These are phyloP conservation scores for Coleophoma crateriformis DNA, from an alignment of 2,329 filamentous ascomycete genomes.

Conservation along the genomic window DNA sequence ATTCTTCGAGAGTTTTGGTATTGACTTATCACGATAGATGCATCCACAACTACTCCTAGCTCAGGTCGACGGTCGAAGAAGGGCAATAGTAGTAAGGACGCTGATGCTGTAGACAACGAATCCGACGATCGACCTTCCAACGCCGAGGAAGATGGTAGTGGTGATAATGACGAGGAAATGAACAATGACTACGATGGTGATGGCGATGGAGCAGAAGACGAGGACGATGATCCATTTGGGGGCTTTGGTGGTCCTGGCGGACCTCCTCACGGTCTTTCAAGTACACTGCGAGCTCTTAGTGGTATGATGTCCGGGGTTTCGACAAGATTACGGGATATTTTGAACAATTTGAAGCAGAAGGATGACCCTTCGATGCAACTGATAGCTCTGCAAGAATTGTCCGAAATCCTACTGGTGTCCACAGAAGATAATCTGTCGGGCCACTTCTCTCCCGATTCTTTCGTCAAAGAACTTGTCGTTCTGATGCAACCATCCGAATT, in stretches of 20 bases:
- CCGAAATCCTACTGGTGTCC: slow-evolving; percentile 86
- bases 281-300: slow-evolving; percentile 77
- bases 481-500: slow-evolving; percentile 90
- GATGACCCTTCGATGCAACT: slow-evolving; percentile 84
- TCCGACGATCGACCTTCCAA: slow-evolving; percentile 17
- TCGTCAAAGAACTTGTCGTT: slow-evolving; percentile 87
- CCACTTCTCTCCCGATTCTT: slow-evolving; percentile 89
- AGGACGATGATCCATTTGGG: slow-evolving; percentile 56
- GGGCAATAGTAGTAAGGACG: slow-evolving; percentile 52
- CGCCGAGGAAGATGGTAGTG: slow-evolving; percentile 40
- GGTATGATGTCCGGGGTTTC: slow-evolving; percentile 89
- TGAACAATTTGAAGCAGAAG: slow-evolving; percentile 72
- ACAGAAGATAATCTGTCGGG: slow-evolving; percentile 96
- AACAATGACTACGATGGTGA: slow-evolving; percentile 42
- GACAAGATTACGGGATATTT: slow-evolving; percentile 70
- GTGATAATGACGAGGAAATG: slow-evolving; percentile 56
- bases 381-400: slow-evolving; percentile 87
- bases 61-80: slow-evolving; percentile 40
- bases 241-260: slow-evolving; percentile 63
- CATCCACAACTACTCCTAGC: slow-evolving; percentile 18
- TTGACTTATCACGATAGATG: slow-evolving; percentile 26
- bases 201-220: slow-evolving; percentile 45
- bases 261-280: slow-evolving; percentile 63
- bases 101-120: slow-evolving; percentile 63
- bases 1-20: slow-evolving; percentile 20